A percentile compares a stretch with the other conserved stretches of the same genome.
Conservation (phyloP, 495 filamentous ascomycete genomes). For the Neurospora tetraspora region DNA sequence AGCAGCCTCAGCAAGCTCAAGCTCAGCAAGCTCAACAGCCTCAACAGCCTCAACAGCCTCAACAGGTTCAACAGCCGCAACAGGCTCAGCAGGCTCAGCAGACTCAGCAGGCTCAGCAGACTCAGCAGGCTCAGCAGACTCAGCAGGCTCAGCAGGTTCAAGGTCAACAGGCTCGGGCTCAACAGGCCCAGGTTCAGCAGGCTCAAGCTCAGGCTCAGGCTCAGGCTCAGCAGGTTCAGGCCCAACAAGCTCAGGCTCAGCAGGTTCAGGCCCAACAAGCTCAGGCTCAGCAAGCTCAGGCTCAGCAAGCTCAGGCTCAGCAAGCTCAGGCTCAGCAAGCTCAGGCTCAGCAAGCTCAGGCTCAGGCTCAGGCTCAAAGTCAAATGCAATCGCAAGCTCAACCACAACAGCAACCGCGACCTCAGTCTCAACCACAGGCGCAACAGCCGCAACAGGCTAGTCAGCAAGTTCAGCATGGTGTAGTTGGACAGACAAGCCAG, state of each 20-base stretch:
- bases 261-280: not conserved
- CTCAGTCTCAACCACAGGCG: slow-evolving; percentile 1
- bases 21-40: not conserved
- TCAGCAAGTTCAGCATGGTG: slow-evolving; percentile 7
- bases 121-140: too few relatives aligned
- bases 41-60: not conserved
- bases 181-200: slow-evolving; percentile 5
- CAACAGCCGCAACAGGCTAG: slow-evolving; percentile 11
- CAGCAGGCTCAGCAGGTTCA: not conserved
- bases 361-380: not conserved
- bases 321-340: not conserved
- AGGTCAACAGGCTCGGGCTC: slow-evolving; percentile 5
- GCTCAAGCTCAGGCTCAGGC: not conserved
- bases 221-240: not conserved
- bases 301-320: not conserved
- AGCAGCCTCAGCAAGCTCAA: not conserved
- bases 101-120: too few relatives aligned
- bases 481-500: not conserved
- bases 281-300: slow-evolving; percentile 10
- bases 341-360: slow-evolving; percentile 4
- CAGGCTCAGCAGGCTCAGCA: not conserved
- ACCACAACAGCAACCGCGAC: not conserved
- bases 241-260: not conserved
- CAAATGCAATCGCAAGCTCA: not conserved
- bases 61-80: not conserved